Evolutionary conservation across 805 yeast genomes (phyloP).

Genomic region (Saccharomyces eubayanus): DNA sequence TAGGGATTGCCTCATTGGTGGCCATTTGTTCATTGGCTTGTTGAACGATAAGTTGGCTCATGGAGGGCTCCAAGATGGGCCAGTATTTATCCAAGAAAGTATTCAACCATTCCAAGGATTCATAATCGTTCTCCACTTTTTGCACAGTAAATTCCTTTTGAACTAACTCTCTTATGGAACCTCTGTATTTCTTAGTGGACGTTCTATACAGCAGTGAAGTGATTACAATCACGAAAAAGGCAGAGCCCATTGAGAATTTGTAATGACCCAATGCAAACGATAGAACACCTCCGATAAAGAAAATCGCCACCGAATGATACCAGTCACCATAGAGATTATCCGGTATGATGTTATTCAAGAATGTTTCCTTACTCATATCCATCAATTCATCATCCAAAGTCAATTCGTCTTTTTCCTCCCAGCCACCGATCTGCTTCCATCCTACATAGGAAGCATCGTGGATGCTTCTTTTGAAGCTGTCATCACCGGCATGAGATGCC

Average conservation of each 20-base stretch:
- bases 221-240: slow-evolving; percentile 60
- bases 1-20: slow-evolving; percentile 64
- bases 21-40: slow-evolving; percentile 81
- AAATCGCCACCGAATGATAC: slow-evolving; percentile 81
- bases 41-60: slow-evolving; percentile 76
- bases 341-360: slow-evolving; percentile 69
- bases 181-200: slow-evolving; percentile 72
- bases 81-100: slow-evolving; percentile 84
- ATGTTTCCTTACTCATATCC: slow-evolving; percentile 65
- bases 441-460: slow-evolving; percentile 64
- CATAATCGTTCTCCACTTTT: slow-evolving; percentile 79
- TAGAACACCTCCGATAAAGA: slow-evolving; percentile 56
- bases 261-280: slow-evolving; percentile 78
- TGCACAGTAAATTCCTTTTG: slow-evolving; percentile 79
- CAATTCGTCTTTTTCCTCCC: slow-evolving; percentile 61
- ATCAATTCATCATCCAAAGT: slow-evolving; percentile 60
- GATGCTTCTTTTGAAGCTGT: slow-evolving; percentile 10
- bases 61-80: slow-evolving; percentile 82
- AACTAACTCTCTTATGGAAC: slow-evolving; percentile 64
- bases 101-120: slow-evolving; percentile 94
- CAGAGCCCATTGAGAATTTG: slow-evolving; percentile 69
- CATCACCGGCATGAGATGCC: slow-evolving; percentile 13
- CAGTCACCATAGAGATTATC: slow-evolving; percentile 83
- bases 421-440: slow-evolving; percentile 90
- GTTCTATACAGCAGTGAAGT: slow-evolving; percentile 70